Evolutionary conservation across 148 eudicot species (phyloP), one percentile per base, ranked within the genome.

Genomic region (Fagopyrum homotropicum): DNA sequence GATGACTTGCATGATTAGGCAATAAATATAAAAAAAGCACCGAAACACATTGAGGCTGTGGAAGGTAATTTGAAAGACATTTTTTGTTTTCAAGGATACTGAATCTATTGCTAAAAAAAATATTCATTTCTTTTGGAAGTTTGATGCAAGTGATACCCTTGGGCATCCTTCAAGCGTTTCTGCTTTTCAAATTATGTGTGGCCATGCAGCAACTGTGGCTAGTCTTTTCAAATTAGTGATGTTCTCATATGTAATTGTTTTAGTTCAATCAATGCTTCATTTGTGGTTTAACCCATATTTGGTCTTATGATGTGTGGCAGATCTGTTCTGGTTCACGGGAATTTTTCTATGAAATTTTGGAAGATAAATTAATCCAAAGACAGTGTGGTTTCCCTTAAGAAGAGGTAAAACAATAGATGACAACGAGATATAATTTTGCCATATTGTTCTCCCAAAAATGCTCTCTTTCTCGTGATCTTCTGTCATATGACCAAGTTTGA

Each of bases 271-370:
- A 9, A 45, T 71, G 1, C 73, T 45, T 48, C 4, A 15, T 26
- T 73, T 9, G 30, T 10, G 5, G 26, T 9, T 8, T 73, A 47
- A n/a, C 73, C 17, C 17, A 45, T 46, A 71, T 71, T 30, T 46
- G 12, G 35, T 14, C 43, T 11, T 76, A 29, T 81, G 74, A 55
- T 78, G 48, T 73, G 51, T 80, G 73, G 26, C 51, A 95, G 98
- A 84, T 92, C 72, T 95, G 98, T 76, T 92, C 98, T 50, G 98
- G 98, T 74, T 89, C 96, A 30, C 92, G 98, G 98, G 98, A 95
- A n/a, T 78, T 85, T 87, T 60, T 85, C 85, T 76, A 90, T 95
- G 54, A 92, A 90, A 64, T 80, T 95, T 80, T 95, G 98, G 98
- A 82, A 89, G 69, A 80, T 88, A 66, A 86, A 80, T 85, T 87